A percentile compares a stretch with the other conserved stretches of the same genome.
Conservation (phyloP, 108 stramenopile genomes). For the Cyclotella baltica region DNA sequence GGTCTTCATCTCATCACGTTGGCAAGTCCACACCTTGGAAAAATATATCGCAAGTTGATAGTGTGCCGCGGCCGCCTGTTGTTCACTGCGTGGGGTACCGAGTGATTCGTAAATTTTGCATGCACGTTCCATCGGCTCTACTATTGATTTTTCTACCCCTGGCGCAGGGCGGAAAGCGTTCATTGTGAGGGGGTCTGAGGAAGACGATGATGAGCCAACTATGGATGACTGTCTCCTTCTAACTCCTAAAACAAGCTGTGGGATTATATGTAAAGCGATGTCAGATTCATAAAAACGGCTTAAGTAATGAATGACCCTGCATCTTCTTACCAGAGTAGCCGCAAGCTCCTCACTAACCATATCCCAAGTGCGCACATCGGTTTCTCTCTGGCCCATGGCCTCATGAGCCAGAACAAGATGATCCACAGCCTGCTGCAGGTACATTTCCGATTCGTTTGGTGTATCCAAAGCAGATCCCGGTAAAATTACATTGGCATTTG, state of each 20-base stretch:
- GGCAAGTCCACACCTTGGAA: conserved; percentile 85
- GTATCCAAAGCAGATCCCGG: conserved; percentile 34
- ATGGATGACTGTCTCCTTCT: conserved; percentile 78
- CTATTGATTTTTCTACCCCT: conserved; percentile 76
- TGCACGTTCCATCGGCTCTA: conserved; percentile 84
- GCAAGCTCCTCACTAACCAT: conserved; percentile 89
- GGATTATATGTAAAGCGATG: not conserved
- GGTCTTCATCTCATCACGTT: conserved; percentile 79
- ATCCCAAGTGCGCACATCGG: conserved; percentile 81
- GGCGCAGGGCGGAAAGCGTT: conserved; percentile 68
- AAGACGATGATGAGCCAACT: conserved; percentile 47
- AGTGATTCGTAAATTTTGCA: conserved; percentile 75
- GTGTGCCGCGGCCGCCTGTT: conserved; percentile 86
- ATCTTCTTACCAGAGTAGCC: conserved; percentile 45
- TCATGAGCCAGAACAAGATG: conserved; percentile 81
- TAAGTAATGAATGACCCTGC: not conserved
- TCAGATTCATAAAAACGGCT: not conserved
- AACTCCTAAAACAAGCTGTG: conserved; percentile 78
- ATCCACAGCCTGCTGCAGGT: conserved; percentile 78
- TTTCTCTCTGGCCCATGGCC: conserved; percentile 70
- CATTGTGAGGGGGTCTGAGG: conserved; percentile 58
- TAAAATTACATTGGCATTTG: conserved; percentile 62
- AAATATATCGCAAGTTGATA: conserved; percentile 86
- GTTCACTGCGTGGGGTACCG: conserved; percentile 56
- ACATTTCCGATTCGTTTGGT: conserved; percentile 61